Base-by-base conservation (phyloP, 257 asterid species). In the Fraxinus americana region DNA sequence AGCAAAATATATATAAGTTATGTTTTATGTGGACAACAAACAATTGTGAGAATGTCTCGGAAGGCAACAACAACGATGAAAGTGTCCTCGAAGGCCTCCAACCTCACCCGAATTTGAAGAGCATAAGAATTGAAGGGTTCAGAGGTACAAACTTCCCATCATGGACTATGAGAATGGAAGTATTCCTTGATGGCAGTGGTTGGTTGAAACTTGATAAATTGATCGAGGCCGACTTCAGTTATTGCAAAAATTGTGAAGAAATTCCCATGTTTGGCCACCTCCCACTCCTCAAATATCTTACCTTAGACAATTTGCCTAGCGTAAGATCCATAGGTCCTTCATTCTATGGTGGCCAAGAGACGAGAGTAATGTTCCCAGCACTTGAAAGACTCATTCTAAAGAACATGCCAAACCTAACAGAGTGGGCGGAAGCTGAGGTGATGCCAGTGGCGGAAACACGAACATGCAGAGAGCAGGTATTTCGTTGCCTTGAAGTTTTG, bases 181-280 rank as follows among this genome's bases (percentile, higher is more conserved):
- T 45, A 4, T 36, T 19, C 57, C 36, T 57, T n/a, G 14, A 19
- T 19, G 57, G n/a, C 23, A 39, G 75, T 79, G 39, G 9, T 36
- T 12, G 0, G 48, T 14, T 11, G 11, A 17, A 32, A 35, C 65
- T 83, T 6, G 41, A 61, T 25, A 72, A 67, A 14, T 32, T 83
- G 36, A 78, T 54, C 7, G 13, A 59, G 2, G 34, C 81, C 23
- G 0, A 2, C 1, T 34, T 83, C 2, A 0, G 0, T 3, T 5
- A 2, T 10, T 81, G 82, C 48, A 1, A 2, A 1, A 25, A 50
- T 3, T 82, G 84, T 9, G 78, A 77, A 65, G 50, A 76, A 21
- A 41, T 86, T 45, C 88, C 88, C 8, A 70, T 32, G 36, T 80
- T 82, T 6, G 86, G 86, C 29, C 83, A 77, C 16, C 73, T 85